Percentiles rank a stretch among this genome's conserved stretches.
phyloP scores from a whole-genome alignment of 2,329 filamentous ascomycete genomes.

The Aspergillus fischeri region DNA sequence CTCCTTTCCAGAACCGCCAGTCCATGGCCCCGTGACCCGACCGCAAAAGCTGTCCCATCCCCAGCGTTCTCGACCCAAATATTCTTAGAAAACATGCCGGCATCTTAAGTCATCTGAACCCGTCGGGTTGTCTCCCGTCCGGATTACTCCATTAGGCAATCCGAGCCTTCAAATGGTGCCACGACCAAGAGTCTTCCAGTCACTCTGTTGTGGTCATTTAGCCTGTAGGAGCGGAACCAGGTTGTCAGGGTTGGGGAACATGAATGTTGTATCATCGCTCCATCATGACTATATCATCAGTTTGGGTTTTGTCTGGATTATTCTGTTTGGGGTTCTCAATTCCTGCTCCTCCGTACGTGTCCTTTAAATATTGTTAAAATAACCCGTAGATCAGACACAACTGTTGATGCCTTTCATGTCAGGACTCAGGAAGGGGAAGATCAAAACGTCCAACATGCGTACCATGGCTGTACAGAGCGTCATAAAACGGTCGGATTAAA shows the following conservation, averaged over 20 bases:
- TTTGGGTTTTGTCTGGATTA: background rate
- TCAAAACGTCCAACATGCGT: background rate
- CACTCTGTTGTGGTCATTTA: too few relatives aligned
- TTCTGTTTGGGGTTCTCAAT: background rate
- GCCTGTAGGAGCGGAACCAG: too few relatives aligned
- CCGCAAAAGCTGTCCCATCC: background rate
- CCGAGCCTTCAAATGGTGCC: conserved; percentile 1
- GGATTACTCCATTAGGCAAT: conserved; percentile 14
- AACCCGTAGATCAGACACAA: too few relatives aligned
- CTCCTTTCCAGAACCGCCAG: background rate
- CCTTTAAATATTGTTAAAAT: background rate
- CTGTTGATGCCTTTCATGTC: too few relatives aligned
- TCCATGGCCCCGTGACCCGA: background rate
- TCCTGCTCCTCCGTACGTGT: background rate
- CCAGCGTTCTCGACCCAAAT: background rate
- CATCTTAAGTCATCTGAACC: background rate
- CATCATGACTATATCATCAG: background rate
- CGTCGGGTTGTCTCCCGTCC: conserved; percentile 4
- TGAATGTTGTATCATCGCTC: conserved; percentile 2
- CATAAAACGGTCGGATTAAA: background rate
- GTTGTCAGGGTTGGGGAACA: background rate
- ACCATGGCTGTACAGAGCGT: background rate
- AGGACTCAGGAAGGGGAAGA: too few relatives aligned
- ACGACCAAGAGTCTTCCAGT: too few relatives aligned
- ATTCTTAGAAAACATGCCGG: background rate